A percentile compares a stretch with the other conserved stretches of the same genome.
Conservation (phyloP, 2,329 filamentous ascomycete species). For the Arthrobotrys conoides region DNA sequence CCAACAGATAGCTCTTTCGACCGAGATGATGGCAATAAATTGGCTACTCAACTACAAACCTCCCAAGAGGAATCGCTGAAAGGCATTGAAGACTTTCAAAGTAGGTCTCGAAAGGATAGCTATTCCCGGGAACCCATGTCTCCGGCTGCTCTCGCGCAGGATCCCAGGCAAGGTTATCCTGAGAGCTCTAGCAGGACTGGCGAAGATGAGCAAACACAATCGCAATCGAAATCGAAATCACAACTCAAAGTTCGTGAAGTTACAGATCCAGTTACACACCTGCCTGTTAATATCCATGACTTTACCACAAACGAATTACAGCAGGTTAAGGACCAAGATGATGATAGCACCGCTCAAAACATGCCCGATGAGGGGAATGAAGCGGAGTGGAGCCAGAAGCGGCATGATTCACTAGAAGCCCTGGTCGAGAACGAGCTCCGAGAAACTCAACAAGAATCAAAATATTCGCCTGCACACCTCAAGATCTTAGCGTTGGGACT, state of each 20-base stretch:
- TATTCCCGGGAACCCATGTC: conserved; percentile 38
- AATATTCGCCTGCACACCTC: background rate
- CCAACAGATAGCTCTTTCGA: conserved; percentile 24
- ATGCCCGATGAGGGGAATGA: conserved; percentile 69
- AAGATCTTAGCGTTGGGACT: background rate
- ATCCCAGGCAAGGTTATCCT: background rate
- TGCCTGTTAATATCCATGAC: conserved; percentile 78
- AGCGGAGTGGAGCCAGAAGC: conserved; percentile 67
- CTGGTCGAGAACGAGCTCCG: conserved; percentile 69
- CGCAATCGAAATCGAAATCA: conserved; percentile 61
- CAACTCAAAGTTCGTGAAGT: conserved; percentile 70
- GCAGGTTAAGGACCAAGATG: conserved; percentile 65
- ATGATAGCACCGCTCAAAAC: conserved; percentile 64
- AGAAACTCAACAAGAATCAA: conserved; percentile 65
- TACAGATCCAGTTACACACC: conserved; percentile 80
- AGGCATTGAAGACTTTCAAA: background rate
- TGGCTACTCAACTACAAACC: background rate
- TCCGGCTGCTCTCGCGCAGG: background rate
- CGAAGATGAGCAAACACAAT: conserved; percentile 6
- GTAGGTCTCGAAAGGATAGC: conserved; percentile 13
- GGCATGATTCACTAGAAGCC: conserved; percentile 69
- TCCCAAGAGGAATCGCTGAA: conserved; percentile 1
- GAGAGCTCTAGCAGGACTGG: background rate
- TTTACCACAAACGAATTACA: conserved; percentile 76
- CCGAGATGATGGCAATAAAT: background rate